A percentile compares a stretch with the other conserved stretches of the same genome.
These are phyloP conservation scores for Cladophialophora bantiana DNA, from an alignment of 2,329 filamentous ascomycete species.

Conservation along the genomic window DNA sequence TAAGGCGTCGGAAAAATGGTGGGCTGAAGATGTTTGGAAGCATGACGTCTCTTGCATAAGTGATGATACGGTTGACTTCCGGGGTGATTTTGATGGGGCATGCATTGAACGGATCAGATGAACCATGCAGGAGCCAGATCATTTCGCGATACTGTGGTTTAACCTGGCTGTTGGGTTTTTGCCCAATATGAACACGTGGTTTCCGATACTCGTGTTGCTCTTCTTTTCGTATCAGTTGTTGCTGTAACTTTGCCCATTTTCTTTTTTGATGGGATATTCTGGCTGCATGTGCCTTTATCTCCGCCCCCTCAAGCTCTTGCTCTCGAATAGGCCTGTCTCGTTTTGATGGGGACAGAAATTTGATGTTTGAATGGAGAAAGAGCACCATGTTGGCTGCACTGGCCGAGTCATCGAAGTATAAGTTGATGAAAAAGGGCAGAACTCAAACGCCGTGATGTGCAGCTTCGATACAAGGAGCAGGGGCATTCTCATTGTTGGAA, in stretches of 20 bases:
- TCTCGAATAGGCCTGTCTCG: constrained; percentile 7
- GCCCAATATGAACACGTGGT: background rate
- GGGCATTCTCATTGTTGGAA: background rate
- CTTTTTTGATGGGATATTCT: constrained; percentile 17
- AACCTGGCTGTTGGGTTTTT: background rate
- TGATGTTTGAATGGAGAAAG: background rate
- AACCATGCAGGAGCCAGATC: constrained; percentile 12
- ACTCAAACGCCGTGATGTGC: background rate
- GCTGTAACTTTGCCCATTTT: constrained; percentile 6
- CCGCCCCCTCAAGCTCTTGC: constrained; percentile 2
- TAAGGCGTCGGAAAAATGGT: constrained; percentile 18
- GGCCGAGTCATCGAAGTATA: background rate
- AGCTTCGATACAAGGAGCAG: background rate
- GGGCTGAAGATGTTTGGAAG: constrained; percentile 21
- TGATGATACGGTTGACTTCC: constrained; percentile 22
- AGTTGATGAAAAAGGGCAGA: background rate
- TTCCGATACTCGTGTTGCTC: background rate
- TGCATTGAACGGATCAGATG: constrained; percentile 27
- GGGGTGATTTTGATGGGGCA: constrained; percentile 23
- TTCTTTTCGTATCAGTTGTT: constrained; percentile 13
- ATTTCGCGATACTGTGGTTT: constrained; percentile 6
- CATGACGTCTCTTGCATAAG: constrained; percentile 20
- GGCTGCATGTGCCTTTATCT: constrained; percentile 18
- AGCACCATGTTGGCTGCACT: constrained; percentile 1
- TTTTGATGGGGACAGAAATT: constrained; percentile 12